phyloP scores from a whole-genome alignment of 2,329 filamentous ascomycete genomes.

The Botrytis fabae region DNA sequence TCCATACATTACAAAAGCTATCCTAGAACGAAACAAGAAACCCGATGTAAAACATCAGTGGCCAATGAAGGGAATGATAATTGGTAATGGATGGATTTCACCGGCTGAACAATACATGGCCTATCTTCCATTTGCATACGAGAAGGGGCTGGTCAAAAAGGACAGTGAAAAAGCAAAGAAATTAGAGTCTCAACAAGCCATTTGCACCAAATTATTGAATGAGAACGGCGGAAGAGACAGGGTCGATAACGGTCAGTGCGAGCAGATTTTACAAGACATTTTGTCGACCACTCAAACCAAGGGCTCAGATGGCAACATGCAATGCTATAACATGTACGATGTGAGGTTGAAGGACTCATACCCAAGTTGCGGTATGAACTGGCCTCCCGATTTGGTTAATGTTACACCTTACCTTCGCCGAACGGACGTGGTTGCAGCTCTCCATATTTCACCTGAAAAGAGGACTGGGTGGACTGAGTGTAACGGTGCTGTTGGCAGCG shows the following conservation, averaged over 20 bases:
- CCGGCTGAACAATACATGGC: slow-evolving; percentile 86
- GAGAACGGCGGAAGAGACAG: slow-evolving; percentile 57
- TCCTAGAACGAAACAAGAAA: slow-evolving; percentile 82
- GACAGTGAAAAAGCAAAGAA: slow-evolving; percentile 63
- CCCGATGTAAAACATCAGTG: slow-evolving; percentile 54
- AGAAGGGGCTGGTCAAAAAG: slow-evolving; percentile 69
- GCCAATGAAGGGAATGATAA: slow-evolving; percentile 82
- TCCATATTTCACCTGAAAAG: slow-evolving; percentile 82
- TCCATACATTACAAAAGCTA: slow-evolving; percentile 90
- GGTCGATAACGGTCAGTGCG: slow-evolving; percentile 72
- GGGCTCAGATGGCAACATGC: slow-evolving; percentile 49
- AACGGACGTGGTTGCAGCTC: slow-evolving; percentile 72
- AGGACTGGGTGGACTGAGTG: slow-evolving; percentile 91
- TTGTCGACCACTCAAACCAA: slow-evolving; percentile 63
- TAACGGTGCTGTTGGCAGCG: slow-evolving; percentile 70
- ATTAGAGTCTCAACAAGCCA: slow-evolving; percentile 67
- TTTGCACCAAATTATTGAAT: slow-evolving; percentile 64
- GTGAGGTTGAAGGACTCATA: slow-evolving; percentile 78
- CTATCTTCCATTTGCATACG: slow-evolving; percentile 79
- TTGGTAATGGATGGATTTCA: slow-evolving; percentile 97
- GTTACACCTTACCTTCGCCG: slow-evolving; percentile 84
- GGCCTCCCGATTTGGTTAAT: slow-evolving; percentile 80
- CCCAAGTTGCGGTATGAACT: slow-evolving; percentile 93
- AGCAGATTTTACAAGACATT: slow-evolving; percentile 72
- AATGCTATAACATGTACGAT: slow-evolving; percentile 97